These are phyloP conservation scores for Macrolepiota fuliginosa DNA, from an alignment of 768 basidiomycete genomes.

Conservation along the genomic window DNA sequence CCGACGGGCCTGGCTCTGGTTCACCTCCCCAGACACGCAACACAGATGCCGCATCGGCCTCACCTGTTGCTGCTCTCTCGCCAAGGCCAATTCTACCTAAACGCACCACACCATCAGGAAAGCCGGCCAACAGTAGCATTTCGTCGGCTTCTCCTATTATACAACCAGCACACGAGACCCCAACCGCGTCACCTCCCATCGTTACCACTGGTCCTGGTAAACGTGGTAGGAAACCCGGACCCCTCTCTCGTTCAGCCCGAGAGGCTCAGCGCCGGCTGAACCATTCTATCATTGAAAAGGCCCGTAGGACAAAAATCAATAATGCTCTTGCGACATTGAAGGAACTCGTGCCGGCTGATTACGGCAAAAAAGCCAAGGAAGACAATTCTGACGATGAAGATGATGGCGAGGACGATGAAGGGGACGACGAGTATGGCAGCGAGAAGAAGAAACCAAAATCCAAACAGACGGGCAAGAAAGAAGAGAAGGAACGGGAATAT, in stretches of 20 bases:
- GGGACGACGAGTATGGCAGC: constrained; percentile 29
- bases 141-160: constrained; percentile 14
- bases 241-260: constrained; percentile 71
- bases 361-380: constrained; percentile 26
- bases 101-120: constrained; percentile 7
- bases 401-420: constrained; percentile 34
- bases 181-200: constrained; percentile 4
- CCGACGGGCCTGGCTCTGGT: not conserved
- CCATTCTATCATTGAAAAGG: constrained; percentile 93
- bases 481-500: constrained; percentile 80
- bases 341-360: constrained; percentile 69
- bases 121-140: constrained; percentile 11
- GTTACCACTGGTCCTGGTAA: constrained; percentile 35
- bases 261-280: constrained; percentile 90
- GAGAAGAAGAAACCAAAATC: constrained; percentile 27
- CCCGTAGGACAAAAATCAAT: constrained; percentile 94
- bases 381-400: constrained; percentile 36
- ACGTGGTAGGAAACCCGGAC: constrained; percentile 73
- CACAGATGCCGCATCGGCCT: constrained; percentile 9
- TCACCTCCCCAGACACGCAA: constrained; percentile 13
- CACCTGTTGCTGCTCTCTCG: constrained; percentile 10
- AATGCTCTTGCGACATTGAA: constrained; percentile 78
- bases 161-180: constrained; percentile 1
- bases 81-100: constrained; percentile 25
- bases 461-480: constrained; percentile 41